phyloP scores from a whole-genome alignment of 2,329 filamentous ascomycete genomes.

The Arthrobotrys musiformis region DNA sequence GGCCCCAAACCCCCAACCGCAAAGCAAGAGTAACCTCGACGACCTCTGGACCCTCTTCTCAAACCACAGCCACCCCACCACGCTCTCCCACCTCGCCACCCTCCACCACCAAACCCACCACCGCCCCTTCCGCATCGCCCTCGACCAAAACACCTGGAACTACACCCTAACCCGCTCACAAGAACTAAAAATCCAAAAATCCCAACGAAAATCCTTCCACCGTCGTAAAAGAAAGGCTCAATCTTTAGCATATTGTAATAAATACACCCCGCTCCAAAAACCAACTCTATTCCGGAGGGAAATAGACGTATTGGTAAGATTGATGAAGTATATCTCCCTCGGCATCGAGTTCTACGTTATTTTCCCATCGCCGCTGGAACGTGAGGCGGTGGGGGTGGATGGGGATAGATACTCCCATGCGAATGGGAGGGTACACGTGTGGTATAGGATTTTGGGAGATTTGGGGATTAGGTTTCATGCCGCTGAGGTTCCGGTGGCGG shows the following conservation, averaged over 20 bases:
- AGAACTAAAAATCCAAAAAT: conserved; percentile 1
- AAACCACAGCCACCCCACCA: not conserved
- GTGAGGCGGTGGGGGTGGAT: not conserved
- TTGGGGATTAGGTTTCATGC: conserved; percentile 28
- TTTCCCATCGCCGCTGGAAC: not conserved
- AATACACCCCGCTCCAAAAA: not conserved
- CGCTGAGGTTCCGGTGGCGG: not conserved
- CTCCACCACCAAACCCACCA: conserved; percentile 1
- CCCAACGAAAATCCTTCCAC: not conserved
- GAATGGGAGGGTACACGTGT: conserved; percentile 20
- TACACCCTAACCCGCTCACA: conserved; percentile 11
- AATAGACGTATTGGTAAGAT: conserved; percentile 2
- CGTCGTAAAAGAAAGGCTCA: not conserved
- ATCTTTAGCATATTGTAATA: not conserved
- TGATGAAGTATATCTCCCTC: conserved; percentile 4
- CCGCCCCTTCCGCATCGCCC: conserved; percentile 6
- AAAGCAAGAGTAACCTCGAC: not conserved
- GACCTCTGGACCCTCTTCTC: conserved; percentile 4
- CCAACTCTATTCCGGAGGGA: conserved; percentile 13
- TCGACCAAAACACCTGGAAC: conserved; percentile 37
- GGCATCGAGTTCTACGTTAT: conserved; percentile 34
- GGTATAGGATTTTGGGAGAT: conserved; percentile 17
- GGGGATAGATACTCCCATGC: conserved; percentile 14
- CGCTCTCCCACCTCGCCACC: conserved; percentile 14
- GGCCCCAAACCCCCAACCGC: not conserved